Base-by-base conservation (phyloP, 495 filamentous ascomycete genomes). In the Penicillium macrosclerotiorum region DNA sequence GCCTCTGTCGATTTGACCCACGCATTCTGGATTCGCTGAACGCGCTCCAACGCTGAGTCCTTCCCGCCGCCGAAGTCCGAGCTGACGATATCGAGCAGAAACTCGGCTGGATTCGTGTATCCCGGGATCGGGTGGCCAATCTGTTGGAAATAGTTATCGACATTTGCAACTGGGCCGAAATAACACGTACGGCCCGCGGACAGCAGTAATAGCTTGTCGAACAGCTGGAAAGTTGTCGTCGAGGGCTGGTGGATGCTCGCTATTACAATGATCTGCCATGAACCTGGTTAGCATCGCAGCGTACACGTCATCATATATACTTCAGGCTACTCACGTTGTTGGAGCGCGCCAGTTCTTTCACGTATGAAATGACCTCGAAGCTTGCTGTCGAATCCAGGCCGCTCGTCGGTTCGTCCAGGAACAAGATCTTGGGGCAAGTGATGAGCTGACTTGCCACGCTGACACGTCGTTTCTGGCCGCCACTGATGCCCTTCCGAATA, bases 171-270 rank as follows among this genome's bases (percentile, higher is more conserved):
- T 6, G 78, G 62, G 2, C 88, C 88, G 41, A 80, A 85, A 60
- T 89, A 93, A 52, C 83, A 82, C 9, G 78, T 75, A 37, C 73
- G 75, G 17, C 88, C 88, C 3, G 65, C 67, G 0, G 86, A 89
- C 4, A 93, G 77, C 0, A 92, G 76, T 8, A 88, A 69, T 0
- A 93, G 65, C 55, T 86, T 88, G 57, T 91, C 85, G 55, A 93
- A 93, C 5, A 90, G 75, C 32, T 81, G 71, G 59, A 90, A 92
- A 0, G 84, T 89, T 0, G 80, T 69, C 0, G 86, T 85, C 1
- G 85, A 89, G 2, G 88, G 88, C 55, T 93, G 88, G 56, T 93
- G 88, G 42, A 93, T 91, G 46, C 79, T 84, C 0, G 83, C 85
- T 37, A 91, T 87, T 12, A 93, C 74, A 39, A 88, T 73, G 47